Base-by-base conservation (phyloP, 192 early-diverging fungal species). In the Rhizophagus prolifer region DNA sequence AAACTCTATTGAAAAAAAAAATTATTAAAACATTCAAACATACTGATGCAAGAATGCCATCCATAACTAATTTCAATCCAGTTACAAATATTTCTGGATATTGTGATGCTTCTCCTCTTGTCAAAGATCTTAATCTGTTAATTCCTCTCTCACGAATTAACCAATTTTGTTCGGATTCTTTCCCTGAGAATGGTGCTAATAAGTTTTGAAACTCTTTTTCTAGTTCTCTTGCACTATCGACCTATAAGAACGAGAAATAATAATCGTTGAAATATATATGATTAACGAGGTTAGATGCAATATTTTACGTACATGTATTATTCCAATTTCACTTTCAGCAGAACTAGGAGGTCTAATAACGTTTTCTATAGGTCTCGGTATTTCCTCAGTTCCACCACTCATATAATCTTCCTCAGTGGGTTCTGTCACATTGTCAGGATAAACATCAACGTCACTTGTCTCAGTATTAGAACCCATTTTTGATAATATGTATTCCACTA, bases 101-200 rank as follows among this genome's bases (percentile, higher is more conserved):
- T 30, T 47, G n/a, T 75, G 74, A 23, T 30, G 64, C n/a, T 13
- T 65, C 74, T 46, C 74, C 74, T 7, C 62, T 28, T 30, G 38
- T 26, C 14, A 75, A 65, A 30, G 62, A n/a, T 21, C 74, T 31
- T 10, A 75, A 6, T 47, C 30, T 36, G 50, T 63, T 62, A 31
- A 75, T 31, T 4, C n/a, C 38, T 36, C 12, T 26, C 26, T 75
- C 74, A 14, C 74, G 74, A 30, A 46, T 19, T 28, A 46, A 47
- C 74, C 74, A 75, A 50, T 75, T 75, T 30, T 75, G 25, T 75
- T 75, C 74, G 1, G 74, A 34, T 44, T 75, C 74, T 47, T 47
- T 65, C 19, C 74, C 74, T 65, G 63, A 62, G 46, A 75, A 75
- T n/a, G 34, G 25, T 36, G 16, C 13, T 0, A 23, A 23, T 31